phyloP scores from a whole-genome alignment of 1,139 yeast species.

The Geotrichum klebahnii region DNA sequence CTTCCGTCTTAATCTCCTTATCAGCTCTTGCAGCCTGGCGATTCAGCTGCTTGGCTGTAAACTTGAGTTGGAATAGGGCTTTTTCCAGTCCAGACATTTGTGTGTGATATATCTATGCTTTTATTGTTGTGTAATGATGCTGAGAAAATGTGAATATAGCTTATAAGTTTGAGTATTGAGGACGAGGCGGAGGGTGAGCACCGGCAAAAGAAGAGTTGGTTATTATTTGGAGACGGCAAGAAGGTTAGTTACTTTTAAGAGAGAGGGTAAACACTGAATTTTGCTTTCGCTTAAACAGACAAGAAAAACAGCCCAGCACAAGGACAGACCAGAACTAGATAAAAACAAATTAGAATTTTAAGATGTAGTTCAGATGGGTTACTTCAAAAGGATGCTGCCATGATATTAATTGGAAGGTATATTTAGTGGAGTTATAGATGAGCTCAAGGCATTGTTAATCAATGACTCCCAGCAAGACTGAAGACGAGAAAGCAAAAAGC shows the following conservation, averaged over 20 bases:
- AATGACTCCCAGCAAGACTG: too few species aligned
- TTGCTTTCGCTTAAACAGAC: not conserved
- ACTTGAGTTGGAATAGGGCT: slow-evolving; percentile 41
- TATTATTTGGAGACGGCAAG: not conserved
- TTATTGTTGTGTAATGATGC: slow-evolving; percentile 6
- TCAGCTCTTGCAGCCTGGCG: slow-evolving; percentile 88
- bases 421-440: too few species aligned
- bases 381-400: too few species aligned
- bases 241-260: too few species aligned
- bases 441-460: too few species aligned
- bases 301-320: too few species aligned
- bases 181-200: not conserved
- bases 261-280: slow-evolving; percentile 4
- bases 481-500: too few species aligned
- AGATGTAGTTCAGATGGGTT: too few species aligned
- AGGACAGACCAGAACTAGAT: too few species aligned
- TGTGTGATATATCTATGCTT: too few species aligned
- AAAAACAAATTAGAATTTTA: too few species aligned
- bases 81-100: slow-evolving; percentile 24
- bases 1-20: slow-evolving; percentile 83
- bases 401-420: too few species aligned
- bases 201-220: not conserved
- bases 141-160: not conserved
- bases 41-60: slow-evolving; percentile 89
- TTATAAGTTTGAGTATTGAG: not conserved